Evolutionary conservation across 768 basidiomycete species (phyloP).

Genomic region (Psilocybe sp.): DNA sequence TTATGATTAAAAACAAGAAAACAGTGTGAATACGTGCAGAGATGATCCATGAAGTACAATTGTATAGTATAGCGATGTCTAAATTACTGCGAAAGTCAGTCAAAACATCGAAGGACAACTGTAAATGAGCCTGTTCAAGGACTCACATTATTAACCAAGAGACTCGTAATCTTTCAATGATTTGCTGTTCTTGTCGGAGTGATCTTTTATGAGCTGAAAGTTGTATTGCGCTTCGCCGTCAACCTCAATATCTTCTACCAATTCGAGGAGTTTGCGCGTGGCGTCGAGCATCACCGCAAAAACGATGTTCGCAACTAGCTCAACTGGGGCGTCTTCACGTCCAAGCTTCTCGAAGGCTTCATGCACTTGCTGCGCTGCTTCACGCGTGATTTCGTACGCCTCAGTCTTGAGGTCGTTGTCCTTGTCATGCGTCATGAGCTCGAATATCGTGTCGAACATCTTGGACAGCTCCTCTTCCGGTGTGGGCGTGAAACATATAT

Average conservation of each 20-base stretch:
- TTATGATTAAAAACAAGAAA: too few relatives aligned
- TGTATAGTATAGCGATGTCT: too few relatives aligned
- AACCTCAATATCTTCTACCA: slow-evolving; percentile 23
- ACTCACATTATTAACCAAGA: slow-evolving; percentile 16
- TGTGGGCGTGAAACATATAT: slow-evolving; percentile 16
- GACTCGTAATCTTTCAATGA: slow-evolving; percentile 29
- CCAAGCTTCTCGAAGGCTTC: slow-evolving; percentile 19
- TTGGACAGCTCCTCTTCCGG: slow-evolving; percentile 17
- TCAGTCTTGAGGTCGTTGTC: slow-evolving; percentile 16
- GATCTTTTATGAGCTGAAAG: slow-evolving; percentile 22
- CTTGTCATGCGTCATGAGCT: slow-evolving; percentile 16
- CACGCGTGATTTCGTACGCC: slow-evolving; percentile 23
- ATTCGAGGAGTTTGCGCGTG: slow-evolving; percentile 16
- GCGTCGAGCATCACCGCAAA: slow-evolving; percentile 19
- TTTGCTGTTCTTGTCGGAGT: slow-evolving; percentile 22
- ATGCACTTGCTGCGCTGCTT: slow-evolving; percentile 26
- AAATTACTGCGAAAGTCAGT: too few relatives aligned
- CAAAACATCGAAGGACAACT: too few relatives aligned
- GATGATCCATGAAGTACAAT: too few relatives aligned
- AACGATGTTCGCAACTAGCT: slow-evolving; percentile 19
- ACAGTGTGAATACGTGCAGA: too few relatives aligned
- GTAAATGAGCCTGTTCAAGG: not conserved
- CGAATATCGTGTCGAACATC: slow-evolving; percentile 21
- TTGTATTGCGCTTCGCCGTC: slow-evolving; percentile 21
- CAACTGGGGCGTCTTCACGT: slow-evolving; percentile 13